Base-by-base conservation (phyloP, 2,329 filamentous ascomycete genomes). In the Raffaelea arxii region DNA sequence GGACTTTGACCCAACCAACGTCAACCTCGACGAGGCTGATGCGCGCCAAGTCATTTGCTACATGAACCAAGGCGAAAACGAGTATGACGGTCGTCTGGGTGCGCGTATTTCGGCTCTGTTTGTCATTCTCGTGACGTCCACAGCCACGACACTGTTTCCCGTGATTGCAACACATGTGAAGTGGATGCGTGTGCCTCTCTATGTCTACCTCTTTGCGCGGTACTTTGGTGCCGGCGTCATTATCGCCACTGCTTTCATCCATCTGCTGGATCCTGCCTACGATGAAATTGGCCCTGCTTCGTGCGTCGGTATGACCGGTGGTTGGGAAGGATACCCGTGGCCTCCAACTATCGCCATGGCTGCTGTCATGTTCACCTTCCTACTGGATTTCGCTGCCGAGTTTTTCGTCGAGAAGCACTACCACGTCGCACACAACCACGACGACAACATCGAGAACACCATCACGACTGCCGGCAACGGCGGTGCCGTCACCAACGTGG, bases 221-320 rank as follows among this genome's bases (percentile, higher is more conserved):
- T 95, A 91, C 65, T 88, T 96, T 59, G 91, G 91, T 52, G 92
- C 89, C 0, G 91, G 91, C 40, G 89, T 96, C 52, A 96, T 97
- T 57, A 79, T 96, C 53, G 85, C 87, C 5, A 97, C 91, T 2
- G 88, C 90, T 0, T 96, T 94, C 62, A 91, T 97, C 62, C 91
- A 96, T 63, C 69, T 91, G 2, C 73, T 97, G 10, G 82, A 81
- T 1, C 90, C 91, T 0, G 90, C 90, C 6, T 78, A 85, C 49
- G 77, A 77, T 32, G 84, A 89, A 48, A 86, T 86, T 2, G 65
- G 65, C 3, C 64, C 65, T 0, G 54, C 53, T 1, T 61, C 61
- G 6, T 68, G 65, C 45, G 63, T 68, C 6, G 65, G 65, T 25
- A 53, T 75, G 63, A 77, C 74, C 0, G 71, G 68, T 1, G 62